Percentiles rank a stretch among this genome's conserved stretches.
These are phyloP conservation scores for Rutstroemia sp. DNA, from an alignment of 2,329 filamentous ascomycete genomes.

Conservation along the genomic window DNA sequence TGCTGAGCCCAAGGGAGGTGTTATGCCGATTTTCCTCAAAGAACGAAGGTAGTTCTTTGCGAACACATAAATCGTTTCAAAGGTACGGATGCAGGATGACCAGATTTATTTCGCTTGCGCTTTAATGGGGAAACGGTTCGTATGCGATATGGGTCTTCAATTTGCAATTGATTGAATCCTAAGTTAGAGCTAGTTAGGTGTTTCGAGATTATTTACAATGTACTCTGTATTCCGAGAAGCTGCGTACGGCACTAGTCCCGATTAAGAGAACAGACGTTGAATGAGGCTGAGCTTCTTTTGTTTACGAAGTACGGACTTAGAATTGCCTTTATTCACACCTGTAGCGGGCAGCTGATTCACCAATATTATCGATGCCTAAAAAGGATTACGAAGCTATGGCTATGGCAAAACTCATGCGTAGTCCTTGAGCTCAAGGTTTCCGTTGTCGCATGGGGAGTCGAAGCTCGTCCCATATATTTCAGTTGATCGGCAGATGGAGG, in stretches of 20 bases:
- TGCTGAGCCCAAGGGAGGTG: not conserved
- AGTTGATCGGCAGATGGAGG: constrained; percentile 1
- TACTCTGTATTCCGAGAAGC: constrained; percentile 4
- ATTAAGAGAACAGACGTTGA: constrained; percentile 1
- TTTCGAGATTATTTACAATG: not conserved
- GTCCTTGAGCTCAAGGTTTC: not conserved
- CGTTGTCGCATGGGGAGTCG: not conserved
- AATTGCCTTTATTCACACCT: not conserved
- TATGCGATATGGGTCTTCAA: not conserved
- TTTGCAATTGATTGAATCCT: not conserved
- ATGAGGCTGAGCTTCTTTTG: not conserved
- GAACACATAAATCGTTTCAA: constrained; percentile 10
- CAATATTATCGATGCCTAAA: not conserved
- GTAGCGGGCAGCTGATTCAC: not conserved
- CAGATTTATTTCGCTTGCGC: constrained; percentile 1
- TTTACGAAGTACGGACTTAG: not conserved
- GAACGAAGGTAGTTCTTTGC: constrained; percentile 1
- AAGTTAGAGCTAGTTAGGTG: not conserved
- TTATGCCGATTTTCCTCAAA: not conserved
- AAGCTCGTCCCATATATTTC: not conserved
- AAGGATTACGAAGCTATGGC: not conserved
- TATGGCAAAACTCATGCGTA: not conserved
- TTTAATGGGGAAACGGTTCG: constrained; percentile 1
- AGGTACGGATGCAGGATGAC: not conserved
- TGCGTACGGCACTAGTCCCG: constrained; percentile 6